These are phyloP conservation scores for Starmerella apicola DNA, from an alignment of 805 yeast genomes.

Conservation along the genomic window DNA sequence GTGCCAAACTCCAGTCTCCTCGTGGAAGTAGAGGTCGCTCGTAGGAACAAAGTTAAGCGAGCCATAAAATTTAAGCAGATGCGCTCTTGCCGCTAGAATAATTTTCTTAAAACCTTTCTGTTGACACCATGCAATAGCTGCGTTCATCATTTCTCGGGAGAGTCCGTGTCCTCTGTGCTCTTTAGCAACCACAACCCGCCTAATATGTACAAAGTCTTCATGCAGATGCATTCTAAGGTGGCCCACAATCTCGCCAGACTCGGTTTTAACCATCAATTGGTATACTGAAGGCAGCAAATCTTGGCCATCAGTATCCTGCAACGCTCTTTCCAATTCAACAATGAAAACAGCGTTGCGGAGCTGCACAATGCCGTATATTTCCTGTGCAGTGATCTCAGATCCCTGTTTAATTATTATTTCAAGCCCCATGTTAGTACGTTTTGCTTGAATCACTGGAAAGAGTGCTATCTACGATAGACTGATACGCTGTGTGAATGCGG, in stretches of 20 bases:
- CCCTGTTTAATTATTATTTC: background rate
- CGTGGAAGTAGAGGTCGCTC: slow-evolving; percentile 7
- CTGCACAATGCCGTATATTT: slow-evolving; percentile 14
- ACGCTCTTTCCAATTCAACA: slow-evolving; percentile 19
- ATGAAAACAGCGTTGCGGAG: slow-evolving; percentile 19
- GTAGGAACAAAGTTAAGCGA: slow-evolving; percentile 13
- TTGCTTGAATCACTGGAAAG: no score
- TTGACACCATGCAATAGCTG: slow-evolving; percentile 7
- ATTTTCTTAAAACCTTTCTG: background rate
- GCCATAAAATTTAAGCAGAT: slow-evolving; percentile 15
- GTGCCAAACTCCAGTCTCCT: slow-evolving; percentile 18
- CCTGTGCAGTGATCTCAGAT: slow-evolving; percentile 3
- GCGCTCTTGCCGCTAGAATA: slow-evolving; percentile 16
- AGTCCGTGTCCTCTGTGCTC: slow-evolving; percentile 13
- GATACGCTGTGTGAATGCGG: no score
- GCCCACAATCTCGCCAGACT: slow-evolving; percentile 3
- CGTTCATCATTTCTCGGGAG: slow-evolving; percentile 11
- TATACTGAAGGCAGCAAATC: slow-evolving; percentile 12
- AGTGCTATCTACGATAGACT: no score
- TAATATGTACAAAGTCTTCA: slow-evolving; percentile 3
- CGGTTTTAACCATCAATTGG: slow-evolving; percentile 10
- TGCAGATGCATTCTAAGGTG: slow-evolving; percentile 9
- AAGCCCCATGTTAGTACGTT: no score
- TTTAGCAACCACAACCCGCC: slow-evolving; percentile 17
- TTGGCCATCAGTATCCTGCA: slow-evolving; percentile 18